These are phyloP conservation scores for Coffea humblotiana DNA, from an alignment of 305 asterid species.

Conservation along the genomic window DNA sequence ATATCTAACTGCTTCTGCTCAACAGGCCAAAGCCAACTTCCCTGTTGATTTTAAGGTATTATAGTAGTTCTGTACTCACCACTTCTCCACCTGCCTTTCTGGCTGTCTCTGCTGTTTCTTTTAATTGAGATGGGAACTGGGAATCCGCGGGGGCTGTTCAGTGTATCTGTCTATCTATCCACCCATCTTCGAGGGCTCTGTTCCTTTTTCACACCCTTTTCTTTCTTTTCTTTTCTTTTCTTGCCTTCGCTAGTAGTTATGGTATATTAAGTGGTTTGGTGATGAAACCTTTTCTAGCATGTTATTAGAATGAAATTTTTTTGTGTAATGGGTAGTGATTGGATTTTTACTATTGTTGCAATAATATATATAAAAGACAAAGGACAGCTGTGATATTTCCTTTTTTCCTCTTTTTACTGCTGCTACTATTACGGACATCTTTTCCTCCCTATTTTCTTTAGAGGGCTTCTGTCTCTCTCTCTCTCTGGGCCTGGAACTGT, in stretches of 20 bases:
- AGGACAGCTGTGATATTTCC: constrained; percentile 28
- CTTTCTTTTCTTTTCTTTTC: not conserved
- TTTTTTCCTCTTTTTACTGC: constrained; percentile 13
- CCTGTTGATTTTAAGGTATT: constrained; percentile 36
- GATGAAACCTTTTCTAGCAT: constrained; percentile 10
- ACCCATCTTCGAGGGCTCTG: constrained; percentile 4
- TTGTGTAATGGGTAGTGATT: constrained; percentile 14
- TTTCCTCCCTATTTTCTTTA: not conserved
- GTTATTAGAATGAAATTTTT: constrained; percentile 3
- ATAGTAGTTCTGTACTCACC: not conserved
- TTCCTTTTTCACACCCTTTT: constrained; percentile 3
- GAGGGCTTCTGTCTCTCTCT: not conserved
- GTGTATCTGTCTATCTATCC: not conserved
- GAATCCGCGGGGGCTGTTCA: not conserved
- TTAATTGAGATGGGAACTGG: not conserved
- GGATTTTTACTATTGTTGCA: constrained; percentile 24
- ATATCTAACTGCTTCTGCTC: constrained; percentile 17
- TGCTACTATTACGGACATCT: not conserved
- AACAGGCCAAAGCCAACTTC: constrained; percentile 6
- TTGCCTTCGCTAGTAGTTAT: not conserved
- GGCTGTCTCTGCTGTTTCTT: not conserved
- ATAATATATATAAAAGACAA: constrained; percentile 20
- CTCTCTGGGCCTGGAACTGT: constrained; percentile 11
- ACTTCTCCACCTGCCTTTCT: not conserved
- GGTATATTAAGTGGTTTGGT: not conserved